Conservation (phyloP, 163 green algal species). For the Coccomyxa subellipsoidea region DNA sequence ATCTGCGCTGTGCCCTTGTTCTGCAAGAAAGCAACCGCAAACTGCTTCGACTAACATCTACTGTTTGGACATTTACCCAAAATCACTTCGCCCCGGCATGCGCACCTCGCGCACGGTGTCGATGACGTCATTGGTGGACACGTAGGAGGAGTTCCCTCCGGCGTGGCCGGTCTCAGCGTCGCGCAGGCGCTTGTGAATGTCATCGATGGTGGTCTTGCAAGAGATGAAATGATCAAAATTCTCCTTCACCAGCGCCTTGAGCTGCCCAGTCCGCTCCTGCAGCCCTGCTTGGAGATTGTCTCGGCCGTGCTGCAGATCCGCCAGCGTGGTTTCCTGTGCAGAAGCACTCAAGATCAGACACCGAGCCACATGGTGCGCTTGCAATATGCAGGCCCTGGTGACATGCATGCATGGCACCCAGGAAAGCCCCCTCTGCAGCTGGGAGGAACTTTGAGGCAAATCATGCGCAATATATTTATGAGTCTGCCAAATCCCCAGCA, state of each 20-base stretch:
- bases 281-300: slow-evolving; percentile 58
- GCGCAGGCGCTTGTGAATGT: slow-evolving; percentile 68
- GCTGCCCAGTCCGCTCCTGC: slow-evolving; percentile 70
- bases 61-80: too few relatives aligned
- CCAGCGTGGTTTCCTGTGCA: slow-evolving; percentile 34
- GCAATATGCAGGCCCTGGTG: too few relatives aligned
- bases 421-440: too few relatives aligned
- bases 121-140: slow-evolving; percentile 36
- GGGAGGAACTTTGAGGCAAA: too few relatives aligned
- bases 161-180: slow-evolving; percentile 31
- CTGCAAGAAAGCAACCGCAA: too few relatives aligned
- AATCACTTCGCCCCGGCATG: too few relatives aligned
- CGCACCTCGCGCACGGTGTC: slow-evolving; percentile 36
- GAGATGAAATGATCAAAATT: slow-evolving; percentile 95
- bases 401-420: too few relatives aligned
- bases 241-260: slow-evolving; percentile 85
- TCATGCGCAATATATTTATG: too few relatives aligned
- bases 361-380: background rate
- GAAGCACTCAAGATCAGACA: background rate
- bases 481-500: too few relatives aligned
- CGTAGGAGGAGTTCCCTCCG: slow-evolving; percentile 23
- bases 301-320: slow-evolving; percentile 55
- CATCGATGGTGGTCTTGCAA: slow-evolving; percentile 90
- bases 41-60: too few relatives aligned
- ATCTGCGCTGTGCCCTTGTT: too few relatives aligned